phyloP scores from a whole-genome alignment of 495 filamentous ascomycete species.

The Podospora didyma region DNA sequence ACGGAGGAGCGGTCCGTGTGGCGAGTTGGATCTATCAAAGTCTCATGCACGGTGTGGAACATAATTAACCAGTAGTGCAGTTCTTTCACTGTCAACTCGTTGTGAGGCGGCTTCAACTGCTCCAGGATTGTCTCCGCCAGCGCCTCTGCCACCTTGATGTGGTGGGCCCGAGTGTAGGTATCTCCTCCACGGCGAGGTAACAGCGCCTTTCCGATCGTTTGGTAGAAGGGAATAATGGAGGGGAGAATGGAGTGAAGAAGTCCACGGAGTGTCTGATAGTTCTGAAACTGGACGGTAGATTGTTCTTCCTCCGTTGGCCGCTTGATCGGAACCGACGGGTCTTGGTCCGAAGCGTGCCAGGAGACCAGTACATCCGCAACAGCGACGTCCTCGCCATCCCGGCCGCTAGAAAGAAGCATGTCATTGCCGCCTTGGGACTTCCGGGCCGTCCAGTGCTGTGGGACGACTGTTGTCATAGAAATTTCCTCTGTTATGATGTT shows the following conservation, averaged over 20 bases:
- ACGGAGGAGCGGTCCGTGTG: conserved; percentile 54
- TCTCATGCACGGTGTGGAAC: conserved; percentile 68
- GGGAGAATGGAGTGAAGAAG: conserved; percentile 71
- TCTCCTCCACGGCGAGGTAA: conserved; percentile 68
- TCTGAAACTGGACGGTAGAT: conserved; percentile 57
- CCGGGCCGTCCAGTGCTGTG: conserved; percentile 38
- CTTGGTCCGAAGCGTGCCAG: conserved; percentile 36
- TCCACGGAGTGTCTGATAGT: conserved; percentile 69
- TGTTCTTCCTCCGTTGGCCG: conserved; percentile 32
- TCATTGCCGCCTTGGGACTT: background rate
- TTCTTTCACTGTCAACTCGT: conserved; percentile 32
- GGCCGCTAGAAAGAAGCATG: background rate
- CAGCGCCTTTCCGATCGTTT: conserved; percentile 72
- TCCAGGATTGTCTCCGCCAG: conserved; percentile 67
- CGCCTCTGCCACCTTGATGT: conserved; percentile 68
- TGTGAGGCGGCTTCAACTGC: conserved; percentile 45
- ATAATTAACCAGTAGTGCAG: conserved; percentile 80
- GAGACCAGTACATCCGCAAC: conserved; percentile 9
- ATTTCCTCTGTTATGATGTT: conserved; percentile 82
- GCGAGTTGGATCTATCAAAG: conserved; percentile 63
- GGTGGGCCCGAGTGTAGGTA: conserved; percentile 58
- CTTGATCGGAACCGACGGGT: conserved; percentile 10
- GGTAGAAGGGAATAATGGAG: conserved; percentile 71
- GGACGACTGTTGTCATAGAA: conserved; percentile 47
- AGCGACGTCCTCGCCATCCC: conserved; percentile 5